These are phyloP conservation scores for Dendrothele bispora DNA, from an alignment of 768 basidiomycete genomes.

Conservation along the genomic window DNA sequence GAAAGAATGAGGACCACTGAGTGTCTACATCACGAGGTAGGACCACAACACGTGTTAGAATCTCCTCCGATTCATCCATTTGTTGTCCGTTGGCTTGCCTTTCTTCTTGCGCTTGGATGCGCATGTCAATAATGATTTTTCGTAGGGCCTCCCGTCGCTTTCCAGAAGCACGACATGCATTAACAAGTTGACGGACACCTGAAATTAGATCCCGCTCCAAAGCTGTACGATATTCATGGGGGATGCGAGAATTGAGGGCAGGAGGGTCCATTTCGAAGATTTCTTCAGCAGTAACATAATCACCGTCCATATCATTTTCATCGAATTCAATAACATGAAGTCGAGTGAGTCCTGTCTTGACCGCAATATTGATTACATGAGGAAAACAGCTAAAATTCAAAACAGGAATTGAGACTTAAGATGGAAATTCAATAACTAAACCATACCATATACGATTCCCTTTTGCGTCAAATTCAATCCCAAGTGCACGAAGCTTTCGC, in stretches of 20 bases:
- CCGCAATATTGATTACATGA: slow-evolving; percentile 27
- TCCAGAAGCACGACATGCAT: slow-evolving; percentile 29
- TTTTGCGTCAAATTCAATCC: slow-evolving; percentile 15
- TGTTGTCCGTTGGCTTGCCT: slow-evolving; percentile 19
- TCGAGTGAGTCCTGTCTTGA: slow-evolving; percentile 14
- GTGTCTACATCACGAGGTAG: slow-evolving; percentile 33
- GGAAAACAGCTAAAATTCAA: slow-evolving; percentile 23
- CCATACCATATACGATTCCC: slow-evolving; percentile 19
- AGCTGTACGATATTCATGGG: slow-evolving; percentile 13
- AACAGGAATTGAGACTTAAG: neutral
- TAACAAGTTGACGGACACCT: slow-evolving; percentile 21
- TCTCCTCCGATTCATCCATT: neutral
- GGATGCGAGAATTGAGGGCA: neutral
- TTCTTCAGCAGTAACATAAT: neutral
- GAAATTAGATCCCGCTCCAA: slow-evolving; percentile 26
- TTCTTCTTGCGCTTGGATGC: slow-evolving; percentile 5
- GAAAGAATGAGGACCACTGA: slow-evolving; percentile 33
- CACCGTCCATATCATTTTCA: slow-evolving; percentile 2
- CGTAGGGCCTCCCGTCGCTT: slow-evolving; percentile 26
- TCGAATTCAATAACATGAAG: slow-evolving; percentile 11
- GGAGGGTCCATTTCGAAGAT: neutral
- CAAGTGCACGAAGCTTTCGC: neutral
- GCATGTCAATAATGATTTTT: slow-evolving; percentile 15
- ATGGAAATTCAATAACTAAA: neutral
- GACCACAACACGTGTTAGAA: slow-evolving; percentile 16